These are phyloP conservation scores for Psilocybe subaeruginosa DNA, from an alignment of 768 basidiomycete species.

Conservation along the genomic window DNA sequence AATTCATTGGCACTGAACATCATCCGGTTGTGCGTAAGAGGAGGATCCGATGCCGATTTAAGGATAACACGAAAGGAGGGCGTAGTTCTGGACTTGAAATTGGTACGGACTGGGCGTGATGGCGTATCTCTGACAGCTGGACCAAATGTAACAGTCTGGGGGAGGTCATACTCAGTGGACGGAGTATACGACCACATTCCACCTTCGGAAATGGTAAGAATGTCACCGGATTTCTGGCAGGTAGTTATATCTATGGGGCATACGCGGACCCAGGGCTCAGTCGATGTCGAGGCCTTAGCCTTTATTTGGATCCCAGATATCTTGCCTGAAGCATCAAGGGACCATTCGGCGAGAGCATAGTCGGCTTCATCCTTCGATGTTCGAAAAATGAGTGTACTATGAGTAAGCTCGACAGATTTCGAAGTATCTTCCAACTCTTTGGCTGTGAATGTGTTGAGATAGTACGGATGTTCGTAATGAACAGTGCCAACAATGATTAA, in stretches of 20 bases:
- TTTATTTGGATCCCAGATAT: conserved; percentile 39
- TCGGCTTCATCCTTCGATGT: conserved; percentile 34
- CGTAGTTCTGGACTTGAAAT: conserved; percentile 39
- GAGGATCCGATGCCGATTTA: conserved; percentile 36
- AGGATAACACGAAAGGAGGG: conserved; percentile 34
- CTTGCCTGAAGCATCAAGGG: conserved; percentile 35
- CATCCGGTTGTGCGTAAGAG: conserved; percentile 35
- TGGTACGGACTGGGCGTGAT: conserved; percentile 33
- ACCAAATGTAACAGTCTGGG: conserved; percentile 32
- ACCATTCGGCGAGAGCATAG: conserved; percentile 44
- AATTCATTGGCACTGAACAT: conserved; percentile 30
- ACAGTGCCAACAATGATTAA: conserved; percentile 38
- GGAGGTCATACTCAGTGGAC: conserved; percentile 31
- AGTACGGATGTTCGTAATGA: conserved; percentile 35
- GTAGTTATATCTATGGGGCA: conserved; percentile 40
- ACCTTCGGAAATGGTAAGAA: conserved; percentile 36
- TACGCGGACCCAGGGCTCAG: conserved; percentile 35
- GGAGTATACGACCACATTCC: conserved; percentile 37
- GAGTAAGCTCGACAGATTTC: conserved; percentile 33
- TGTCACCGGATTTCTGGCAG: conserved; percentile 37
- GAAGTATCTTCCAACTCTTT: conserved; percentile 36
- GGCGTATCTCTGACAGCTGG: conserved; percentile 33
- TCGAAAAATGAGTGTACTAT: conserved; percentile 37
- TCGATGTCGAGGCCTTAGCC: conserved; percentile 38
- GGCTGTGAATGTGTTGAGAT: conserved; percentile 40